Percentiles rank a stretch among this genome's conserved stretches.
Conservation (phyloP, 2,329 filamentous ascomycete species). For the Diaporthe eres region DNA sequence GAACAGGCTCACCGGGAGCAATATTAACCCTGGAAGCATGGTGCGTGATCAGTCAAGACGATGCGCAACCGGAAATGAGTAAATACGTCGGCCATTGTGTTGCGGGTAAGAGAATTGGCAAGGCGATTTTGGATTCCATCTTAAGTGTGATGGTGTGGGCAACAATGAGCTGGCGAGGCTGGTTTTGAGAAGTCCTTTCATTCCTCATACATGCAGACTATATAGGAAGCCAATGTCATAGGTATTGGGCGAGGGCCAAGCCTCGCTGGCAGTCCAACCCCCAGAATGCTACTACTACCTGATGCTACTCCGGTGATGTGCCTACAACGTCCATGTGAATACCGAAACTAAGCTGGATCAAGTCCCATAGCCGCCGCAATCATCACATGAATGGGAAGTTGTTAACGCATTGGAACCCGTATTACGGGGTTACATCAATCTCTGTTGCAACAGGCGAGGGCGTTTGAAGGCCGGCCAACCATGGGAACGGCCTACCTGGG, state of each 20-base stretch:
- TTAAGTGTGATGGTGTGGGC: not conserved
- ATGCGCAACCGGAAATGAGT: not conserved
- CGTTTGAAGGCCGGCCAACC: not conserved
- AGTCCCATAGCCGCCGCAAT: constrained; percentile 4
- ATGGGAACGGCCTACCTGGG: not conserved
- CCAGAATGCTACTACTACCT: not conserved
- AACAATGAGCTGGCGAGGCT: not conserved
- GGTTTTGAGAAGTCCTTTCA: not conserved
- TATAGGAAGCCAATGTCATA: not conserved
- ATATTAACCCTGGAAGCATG: not conserved
- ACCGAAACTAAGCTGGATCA: constrained; percentile 7
- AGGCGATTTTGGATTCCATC: not conserved
- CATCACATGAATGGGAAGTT: not conserved
- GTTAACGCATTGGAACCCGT: not conserved
- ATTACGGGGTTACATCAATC: constrained; percentile 2
- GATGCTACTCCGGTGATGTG: not conserved
- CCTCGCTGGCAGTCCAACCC: not conserved
- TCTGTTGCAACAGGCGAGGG: not conserved
- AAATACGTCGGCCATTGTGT: constrained; percentile 3
- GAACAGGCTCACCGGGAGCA: constrained; percentile 2
- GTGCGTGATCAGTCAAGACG: not conserved
- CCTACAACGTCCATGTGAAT: not conserved
- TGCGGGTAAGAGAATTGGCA: not conserved
- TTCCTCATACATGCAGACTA: not conserved
- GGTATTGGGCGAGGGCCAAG: not conserved